A percentile compares a stretch with the other conserved stretches of the same genome.
Evolutionary conservation across 1,284 basidiomycete species (phyloP).

Genomic region (Fistulinella cinereoalba): DNA sequence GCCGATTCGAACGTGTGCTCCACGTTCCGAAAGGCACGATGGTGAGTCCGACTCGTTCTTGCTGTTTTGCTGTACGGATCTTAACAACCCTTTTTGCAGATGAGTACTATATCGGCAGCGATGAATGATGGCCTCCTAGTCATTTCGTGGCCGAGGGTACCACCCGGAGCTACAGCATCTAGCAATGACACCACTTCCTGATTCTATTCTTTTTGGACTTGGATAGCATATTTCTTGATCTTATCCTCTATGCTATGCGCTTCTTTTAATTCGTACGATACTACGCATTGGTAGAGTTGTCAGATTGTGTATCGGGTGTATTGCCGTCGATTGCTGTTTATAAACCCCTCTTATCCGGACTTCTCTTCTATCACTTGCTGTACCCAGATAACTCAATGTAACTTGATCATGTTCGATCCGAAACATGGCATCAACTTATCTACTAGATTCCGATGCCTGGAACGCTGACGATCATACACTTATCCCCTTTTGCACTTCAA

Average conservation of each 20-base stretch:
- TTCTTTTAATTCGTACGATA: no score
- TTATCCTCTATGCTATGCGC: no score
- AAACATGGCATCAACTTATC: no score
- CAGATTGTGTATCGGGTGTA: no score
- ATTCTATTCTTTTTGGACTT: not conserved
- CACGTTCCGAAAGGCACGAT: conserved; percentile 34
- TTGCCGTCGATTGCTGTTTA: no score
- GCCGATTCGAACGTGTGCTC: conserved; percentile 29
- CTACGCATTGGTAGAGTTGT: no score
- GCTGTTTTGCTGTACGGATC: conserved; percentile 6
- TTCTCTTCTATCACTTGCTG: conserved; percentile 5
- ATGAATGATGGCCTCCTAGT: conserved; percentile 34
- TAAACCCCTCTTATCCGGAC: not conserved
- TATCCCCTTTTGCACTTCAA: conserved; percentile 11
- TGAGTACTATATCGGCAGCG: conserved; percentile 35
- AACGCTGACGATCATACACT: conserved; percentile 5
- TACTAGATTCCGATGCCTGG: no score
- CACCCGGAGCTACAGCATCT: conserved; percentile 19
- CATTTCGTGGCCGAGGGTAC: conserved; percentile 28
- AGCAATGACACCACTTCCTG: conserved; percentile 11
- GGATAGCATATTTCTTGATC: no score
- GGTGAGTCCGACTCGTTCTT: conserved; percentile 16
- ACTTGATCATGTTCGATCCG: not conserved
- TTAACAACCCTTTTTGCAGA: conserved; percentile 11
- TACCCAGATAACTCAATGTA: conserved; percentile 1